Evolutionary conservation across 768 basidiomycete genomes (phyloP).

Genomic region (Kwoniella mangroviensis): DNA sequence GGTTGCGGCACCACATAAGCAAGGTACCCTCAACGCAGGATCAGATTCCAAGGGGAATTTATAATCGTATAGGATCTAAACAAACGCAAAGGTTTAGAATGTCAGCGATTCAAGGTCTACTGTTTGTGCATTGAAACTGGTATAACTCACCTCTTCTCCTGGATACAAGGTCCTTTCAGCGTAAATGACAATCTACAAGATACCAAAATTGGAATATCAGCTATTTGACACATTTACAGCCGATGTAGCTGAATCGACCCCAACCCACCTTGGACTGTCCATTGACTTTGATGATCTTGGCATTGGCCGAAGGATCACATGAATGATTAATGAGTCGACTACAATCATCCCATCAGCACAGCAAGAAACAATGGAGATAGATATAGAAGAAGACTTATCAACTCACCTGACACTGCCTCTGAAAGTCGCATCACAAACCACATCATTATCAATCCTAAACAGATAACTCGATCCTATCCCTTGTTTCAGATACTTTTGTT

Average conservation of each 20-base stretch:
- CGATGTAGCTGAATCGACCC: not conserved
- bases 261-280: constrained; percentile 59
- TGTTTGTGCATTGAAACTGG: constrained; percentile 57
- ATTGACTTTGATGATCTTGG: constrained; percentile 63
- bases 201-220: not conserved
- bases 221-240: not conserved
- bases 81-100: too few species aligned
- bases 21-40: constrained; percentile 60
- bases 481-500: constrained; percentile 94
- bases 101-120: too few species aligned
- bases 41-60: constrained; percentile 99
- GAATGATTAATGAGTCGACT: constrained; percentile 99
- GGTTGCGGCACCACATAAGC: constrained; percentile 46
- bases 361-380: too few species aligned
- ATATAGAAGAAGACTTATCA: not conserved
- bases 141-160: constrained; percentile 97
- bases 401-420: constrained; percentile 97
- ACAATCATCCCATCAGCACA: constrained; percentile 18
- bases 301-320: constrained; percentile 76
- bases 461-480: constrained; percentile 98
- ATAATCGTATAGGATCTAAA: constrained; percentile 70
- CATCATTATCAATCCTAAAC: constrained; percentile 95
- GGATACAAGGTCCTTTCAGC: constrained; percentile 94
- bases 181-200: constrained; percentile 88
- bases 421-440: constrained; percentile 98